Evolutionary conservation across 129 eudicot species (phyloP), one percentile per base, ranked within the genome.

Genomic region (Chrysanthemum lavandulifolium): DNA sequence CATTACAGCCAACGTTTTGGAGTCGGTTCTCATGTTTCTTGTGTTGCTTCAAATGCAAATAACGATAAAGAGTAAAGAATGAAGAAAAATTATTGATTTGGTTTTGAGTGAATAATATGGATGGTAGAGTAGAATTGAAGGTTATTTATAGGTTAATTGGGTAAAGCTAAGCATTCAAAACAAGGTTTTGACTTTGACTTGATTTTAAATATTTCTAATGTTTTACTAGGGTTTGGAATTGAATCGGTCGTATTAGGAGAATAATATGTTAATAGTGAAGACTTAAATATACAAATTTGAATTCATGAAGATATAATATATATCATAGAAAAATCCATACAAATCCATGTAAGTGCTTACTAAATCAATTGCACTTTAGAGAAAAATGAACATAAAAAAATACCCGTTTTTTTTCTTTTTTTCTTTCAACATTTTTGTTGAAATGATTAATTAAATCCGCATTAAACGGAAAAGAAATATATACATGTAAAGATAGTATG

Each of bases 241-340:
- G 68, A 72, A 72, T 47, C 8, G 68, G 76, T 72, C 68, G 45
- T 72, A 10, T 25, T 66, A 11, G 48, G 47, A 65, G 66, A 40
- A 54, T 33, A 51, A 40, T 56, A 12, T 36, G 7, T 36, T 0
- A 1, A 5, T 5, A 36, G 1, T 6, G 43, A 36, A 6, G 45
- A 36, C 8, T 6, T 36, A 36, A 6, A 0, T 6, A 36, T 36
- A 7, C 45, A 36, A 5, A 36, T 36, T 6, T 36, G 9, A 36
- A 36, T 36, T 6, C 9, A 36, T 36, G 45, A 36, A 36, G 45
- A 36, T 5, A 36, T 36, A 6, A 1, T 36, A 5, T 36, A 36
- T 51, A 0, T 15, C 6, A 51, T 51, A 2, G 14, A 51, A 50
- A 49, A 50, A 50, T 10, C 36, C 3, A 31, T 31, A 31, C 36